A percentile compares a stretch with the other conserved stretches of the same genome.
Conservation (phyloP, 1,284 basidiomycete species). For the Lentinus polychrous region DNA sequence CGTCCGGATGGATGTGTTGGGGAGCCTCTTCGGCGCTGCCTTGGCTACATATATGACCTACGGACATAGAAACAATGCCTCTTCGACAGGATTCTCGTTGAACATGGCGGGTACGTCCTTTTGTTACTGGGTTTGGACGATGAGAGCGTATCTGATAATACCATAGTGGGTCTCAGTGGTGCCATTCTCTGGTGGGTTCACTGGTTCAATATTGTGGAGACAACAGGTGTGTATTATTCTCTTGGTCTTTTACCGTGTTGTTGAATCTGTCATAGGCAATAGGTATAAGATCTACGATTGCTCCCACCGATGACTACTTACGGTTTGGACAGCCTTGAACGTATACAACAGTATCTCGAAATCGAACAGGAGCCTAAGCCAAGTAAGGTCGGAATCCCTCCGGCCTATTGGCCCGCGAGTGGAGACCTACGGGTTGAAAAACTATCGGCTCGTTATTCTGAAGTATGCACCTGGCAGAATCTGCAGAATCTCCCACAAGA, state of each 20-base stretch:
- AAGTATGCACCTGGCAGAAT: slow-evolving; percentile 20
- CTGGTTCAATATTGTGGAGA: slow-evolving; percentile 48
- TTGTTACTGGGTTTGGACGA: background rate
- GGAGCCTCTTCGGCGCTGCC: slow-evolving; percentile 41
- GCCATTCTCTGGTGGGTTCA: slow-evolving; percentile 50
- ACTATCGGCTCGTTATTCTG: slow-evolving; percentile 49
- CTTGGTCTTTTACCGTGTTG: background rate
- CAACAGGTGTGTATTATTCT: background rate
- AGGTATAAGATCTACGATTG: background rate
- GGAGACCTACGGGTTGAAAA: slow-evolving; percentile 59
- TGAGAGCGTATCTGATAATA: background rate
- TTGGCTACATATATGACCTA: slow-evolving; percentile 50
- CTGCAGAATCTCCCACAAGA: background rate
- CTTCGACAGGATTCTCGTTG: slow-evolving; percentile 41
- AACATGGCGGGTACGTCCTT: slow-evolving; percentile 34
- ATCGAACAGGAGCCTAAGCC: slow-evolving; percentile 67
- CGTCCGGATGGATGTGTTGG: slow-evolving; percentile 42
- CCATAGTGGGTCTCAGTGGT: slow-evolving; percentile 41
- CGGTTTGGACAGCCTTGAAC: slow-evolving; percentile 27
- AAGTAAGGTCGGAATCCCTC: slow-evolving; percentile 44
- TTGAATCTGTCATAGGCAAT: background rate
- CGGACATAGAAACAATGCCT: slow-evolving; percentile 22
- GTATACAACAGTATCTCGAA: slow-evolving; percentile 58
- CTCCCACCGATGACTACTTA: background rate
- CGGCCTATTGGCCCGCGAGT: slow-evolving; percentile 74